Base-by-base conservation (phyloP, 768 basidiomycete genomes). In the Dioszegia crocea region DNA sequence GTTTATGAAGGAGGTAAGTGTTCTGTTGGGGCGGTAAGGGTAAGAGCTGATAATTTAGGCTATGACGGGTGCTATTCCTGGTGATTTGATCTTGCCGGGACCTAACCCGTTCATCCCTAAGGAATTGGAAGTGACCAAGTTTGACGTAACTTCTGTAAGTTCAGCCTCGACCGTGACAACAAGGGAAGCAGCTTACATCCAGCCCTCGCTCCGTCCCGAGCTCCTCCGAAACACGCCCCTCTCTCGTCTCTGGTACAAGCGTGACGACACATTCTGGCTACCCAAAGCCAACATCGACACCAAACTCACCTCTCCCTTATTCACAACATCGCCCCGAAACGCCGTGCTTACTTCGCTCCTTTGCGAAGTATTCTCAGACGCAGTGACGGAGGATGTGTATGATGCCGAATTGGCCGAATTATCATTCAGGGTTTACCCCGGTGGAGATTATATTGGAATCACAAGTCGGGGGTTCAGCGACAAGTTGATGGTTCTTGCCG, bases 251-350 rank as follows among this genome's bases (percentile, higher is more conserved):
- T 99, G 94, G 93, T 84, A 92, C 78, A 99, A 99, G 81, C 92
- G 92, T 73, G 96, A 99, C 74, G 94, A 99, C 76, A 83, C 81
- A 60, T 99, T 96, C 80, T 94, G 91, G 88, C 84, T 94, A 10
- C 96, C 96, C 0, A 90, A 89, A 71, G 91, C 91, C 1, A 82
- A 84, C 61, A 82, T 87, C 21, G 78, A 86, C 56, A 81, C 97
- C 54, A 84, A 60, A 12, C 61, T 76, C 16, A 61, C 68, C 45
- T 66, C 71, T 65, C 80, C 81, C 11, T 44, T 78, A 6, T 61
- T 80, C 39, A 71, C 80, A 47, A 59, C 70, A 6, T 75, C 89
- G 24, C 82, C 93, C 0, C 82, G 86, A 44, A 80, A 86, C 57
- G 77, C 85, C 38, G 86, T 91, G 6, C 80, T 90, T 52, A 90